These are phyloP conservation scores for Neodidymelliopsis sp. DNA, from an alignment of 2,329 filamentous ascomycete species.

Conservation along the genomic window DNA sequence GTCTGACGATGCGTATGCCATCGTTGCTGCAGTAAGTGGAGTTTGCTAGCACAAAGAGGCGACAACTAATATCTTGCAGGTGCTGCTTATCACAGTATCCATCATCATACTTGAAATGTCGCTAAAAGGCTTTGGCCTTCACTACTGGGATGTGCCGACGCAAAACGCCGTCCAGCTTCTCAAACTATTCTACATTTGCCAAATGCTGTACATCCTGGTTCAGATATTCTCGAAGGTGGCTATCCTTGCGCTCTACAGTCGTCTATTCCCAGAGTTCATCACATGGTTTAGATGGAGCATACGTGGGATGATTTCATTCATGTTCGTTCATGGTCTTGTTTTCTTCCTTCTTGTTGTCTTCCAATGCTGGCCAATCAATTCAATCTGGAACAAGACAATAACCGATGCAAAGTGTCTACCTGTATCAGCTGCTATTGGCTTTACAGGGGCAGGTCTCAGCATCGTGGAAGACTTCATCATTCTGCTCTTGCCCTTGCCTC, in stretches of 20 bases:
- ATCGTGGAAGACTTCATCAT: slow-evolving; percentile 27
- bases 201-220: slow-evolving; percentile 24
- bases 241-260: slow-evolving; percentile 21
- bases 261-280: slow-evolving; percentile 19
- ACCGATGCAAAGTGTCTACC: slow-evolving; percentile 19
- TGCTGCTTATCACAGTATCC: slow-evolving; percentile 18
- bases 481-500: slow-evolving; percentile 21
- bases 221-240: slow-evolving; percentile 25
- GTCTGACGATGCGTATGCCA: slow-evolving; percentile 22
- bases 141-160: slow-evolving; percentile 23
- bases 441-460: slow-evolving; percentile 19
- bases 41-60: not conserved
- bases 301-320: slow-evolving; percentile 21
- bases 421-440: slow-evolving; percentile 18
- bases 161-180: slow-evolving; percentile 18
- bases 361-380: slow-evolving; percentile 21
- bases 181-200: slow-evolving; percentile 25
- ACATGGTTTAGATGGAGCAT: slow-evolving; percentile 25
- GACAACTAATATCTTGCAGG: slow-evolving; percentile 2
- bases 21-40: slow-evolving; percentile 21
- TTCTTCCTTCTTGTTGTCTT: slow-evolving; percentile 25
- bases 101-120: slow-evolving; percentile 26
- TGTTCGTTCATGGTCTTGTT: slow-evolving; percentile 21
- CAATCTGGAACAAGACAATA: slow-evolving; percentile 26
- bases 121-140: slow-evolving; percentile 22